Percentiles rank a stretch among this genome's conserved stretches.
phyloP scores from a whole-genome alignment of 805 yeast genomes.

The Tetrapisispora pingtungensis region DNA sequence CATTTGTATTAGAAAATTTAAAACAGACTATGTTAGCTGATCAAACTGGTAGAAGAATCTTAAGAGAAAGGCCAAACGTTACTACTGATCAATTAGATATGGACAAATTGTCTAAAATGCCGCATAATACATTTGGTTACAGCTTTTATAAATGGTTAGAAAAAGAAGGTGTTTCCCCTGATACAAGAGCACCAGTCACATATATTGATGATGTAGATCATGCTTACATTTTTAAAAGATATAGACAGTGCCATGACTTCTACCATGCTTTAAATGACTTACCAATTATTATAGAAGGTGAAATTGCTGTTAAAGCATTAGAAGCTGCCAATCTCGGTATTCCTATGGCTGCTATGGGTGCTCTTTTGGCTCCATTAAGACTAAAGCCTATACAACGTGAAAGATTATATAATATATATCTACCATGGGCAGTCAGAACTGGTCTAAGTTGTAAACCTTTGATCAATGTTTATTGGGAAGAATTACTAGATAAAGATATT shows the following conservation, averaged over 20 bases:
- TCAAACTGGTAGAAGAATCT: constrained; percentile 63
- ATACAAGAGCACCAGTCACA: constrained; percentile 79
- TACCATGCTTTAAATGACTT: constrained; percentile 86
- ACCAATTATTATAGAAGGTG: constrained; percentile 94
- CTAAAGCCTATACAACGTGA: constrained; percentile 53
- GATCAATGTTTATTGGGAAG: constrained; percentile 89
- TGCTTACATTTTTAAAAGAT: constrained; percentile 87
- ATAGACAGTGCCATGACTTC: constrained; percentile 94
- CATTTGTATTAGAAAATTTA: constrained; percentile 50
- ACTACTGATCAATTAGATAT: constrained; percentile 62
- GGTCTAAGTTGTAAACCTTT: constrained; percentile 68
- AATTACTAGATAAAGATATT: constrained; percentile 60
- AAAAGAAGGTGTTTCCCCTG: constrained; percentile 85
- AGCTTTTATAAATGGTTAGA: constrained; percentile 77
- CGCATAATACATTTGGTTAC: constrained; percentile 63
- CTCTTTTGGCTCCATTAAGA: constrained; percentile 78
- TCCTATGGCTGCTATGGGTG: constrained; percentile 93
- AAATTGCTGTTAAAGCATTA: constrained; percentile 82
- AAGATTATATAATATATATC: constrained; percentile 56
- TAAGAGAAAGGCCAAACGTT: constrained; percentile 74
- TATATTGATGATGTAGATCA: constrained; percentile 83
- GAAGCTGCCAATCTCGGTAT: constrained; percentile 88
- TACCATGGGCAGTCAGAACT: constrained; percentile 78
- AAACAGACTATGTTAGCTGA: constrained; percentile 68
- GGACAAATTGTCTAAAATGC: constrained; percentile 47